Percentiles rank a stretch among this genome's conserved stretches.
Evolutionary conservation across 129 eudicot species (phyloP).

Genomic region (Lonicera japonica): DNA sequence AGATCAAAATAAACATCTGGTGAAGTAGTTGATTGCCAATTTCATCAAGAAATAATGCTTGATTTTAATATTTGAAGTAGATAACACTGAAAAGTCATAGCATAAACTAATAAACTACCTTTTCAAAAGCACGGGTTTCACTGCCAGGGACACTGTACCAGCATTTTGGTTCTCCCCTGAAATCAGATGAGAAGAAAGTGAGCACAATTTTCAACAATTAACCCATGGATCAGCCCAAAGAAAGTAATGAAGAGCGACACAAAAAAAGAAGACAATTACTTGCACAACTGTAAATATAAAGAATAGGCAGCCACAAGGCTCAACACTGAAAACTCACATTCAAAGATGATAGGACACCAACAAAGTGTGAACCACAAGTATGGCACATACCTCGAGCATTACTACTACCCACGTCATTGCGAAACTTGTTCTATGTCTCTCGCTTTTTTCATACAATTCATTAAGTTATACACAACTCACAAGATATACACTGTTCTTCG

Average conservation of each 20-base stretch:
- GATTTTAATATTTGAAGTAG: background rate
- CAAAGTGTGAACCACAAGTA: no score
- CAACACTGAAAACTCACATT: no score
- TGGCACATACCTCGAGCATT: no score
- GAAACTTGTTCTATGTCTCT: no score
- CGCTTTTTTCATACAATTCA: no score
- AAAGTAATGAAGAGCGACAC: background rate
- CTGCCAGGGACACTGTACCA: constrained; percentile 99
- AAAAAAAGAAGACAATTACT: background rate
- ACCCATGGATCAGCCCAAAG: background rate
- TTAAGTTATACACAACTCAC: no score
- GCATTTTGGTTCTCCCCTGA: constrained; percentile 99
- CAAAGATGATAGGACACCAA: no score
- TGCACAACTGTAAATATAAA: no score
- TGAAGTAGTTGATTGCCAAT: background rate
- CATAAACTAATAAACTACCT: constrained; percentile 41
- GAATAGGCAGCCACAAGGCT: no score
- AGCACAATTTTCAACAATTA: constrained; percentile 1
- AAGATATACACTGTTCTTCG: no score
- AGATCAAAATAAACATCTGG: no score
- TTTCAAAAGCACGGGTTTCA: constrained; percentile 92
- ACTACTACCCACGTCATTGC: no score
- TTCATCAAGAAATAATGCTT: background rate
- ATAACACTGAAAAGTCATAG: background rate
- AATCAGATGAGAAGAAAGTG: constrained; percentile 16